Percentiles rank a stretch among this genome's conserved stretches.
Evolutionary conservation across 2,329 filamentous ascomycete genomes (phyloP).

Genomic region (Fusarium globosum): DNA sequence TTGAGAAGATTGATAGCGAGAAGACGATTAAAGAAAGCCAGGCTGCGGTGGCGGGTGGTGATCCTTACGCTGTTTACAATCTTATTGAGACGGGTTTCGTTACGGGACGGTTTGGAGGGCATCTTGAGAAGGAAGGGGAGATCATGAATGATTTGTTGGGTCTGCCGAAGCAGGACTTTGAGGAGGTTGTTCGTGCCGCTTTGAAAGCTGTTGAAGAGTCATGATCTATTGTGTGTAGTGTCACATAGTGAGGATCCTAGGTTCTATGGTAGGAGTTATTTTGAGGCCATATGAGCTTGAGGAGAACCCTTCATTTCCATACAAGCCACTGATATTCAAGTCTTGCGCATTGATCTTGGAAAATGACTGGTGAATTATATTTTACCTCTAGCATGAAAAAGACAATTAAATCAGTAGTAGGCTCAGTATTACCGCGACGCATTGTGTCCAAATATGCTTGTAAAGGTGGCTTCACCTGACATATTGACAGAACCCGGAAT

Average conservation of each 20-base stretch:
- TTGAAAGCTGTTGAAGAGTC: neutral
- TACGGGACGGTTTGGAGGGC: neutral
- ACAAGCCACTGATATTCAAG: accelerated
- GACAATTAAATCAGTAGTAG: neutral
- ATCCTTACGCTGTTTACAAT: neutral
- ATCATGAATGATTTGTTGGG: neutral
- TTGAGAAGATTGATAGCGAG: neutral
- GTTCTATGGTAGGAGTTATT: accelerated
- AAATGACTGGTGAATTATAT: neutral
- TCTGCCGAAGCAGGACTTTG: neutral
- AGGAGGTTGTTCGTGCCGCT: neutral
- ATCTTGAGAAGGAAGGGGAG: conserved; percentile 8
- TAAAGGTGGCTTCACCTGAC: neutral
- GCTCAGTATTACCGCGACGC: accelerated
- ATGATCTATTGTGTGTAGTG: neutral
- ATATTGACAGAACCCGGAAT: neutral
- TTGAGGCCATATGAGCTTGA: too few species aligned
- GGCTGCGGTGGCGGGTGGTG: neutral
- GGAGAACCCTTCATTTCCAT: neutral
- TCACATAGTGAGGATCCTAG: neutral
- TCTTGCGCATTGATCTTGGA: neutral
- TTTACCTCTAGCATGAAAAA: accelerated
- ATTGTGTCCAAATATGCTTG: accelerated
- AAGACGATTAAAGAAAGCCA: neutral
- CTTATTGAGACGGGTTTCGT: conserved; percentile 13